A percentile compares a stretch with the other conserved stretches of the same genome.
Conservation (phyloP, 495 filamentous ascomycete species). For the Cairneyella variabilis region DNA sequence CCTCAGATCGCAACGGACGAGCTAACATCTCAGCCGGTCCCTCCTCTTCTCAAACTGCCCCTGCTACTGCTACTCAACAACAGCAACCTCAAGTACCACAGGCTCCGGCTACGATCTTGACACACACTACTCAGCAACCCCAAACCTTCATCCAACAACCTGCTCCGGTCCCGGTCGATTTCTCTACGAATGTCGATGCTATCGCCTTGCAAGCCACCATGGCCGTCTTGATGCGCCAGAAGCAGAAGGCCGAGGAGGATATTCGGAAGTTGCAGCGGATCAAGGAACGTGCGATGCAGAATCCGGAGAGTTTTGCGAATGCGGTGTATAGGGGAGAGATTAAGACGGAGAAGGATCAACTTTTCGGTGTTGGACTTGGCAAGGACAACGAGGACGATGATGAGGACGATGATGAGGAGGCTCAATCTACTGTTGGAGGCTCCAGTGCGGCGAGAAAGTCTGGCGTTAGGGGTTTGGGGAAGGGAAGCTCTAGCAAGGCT, state of each 20-base stretch:
- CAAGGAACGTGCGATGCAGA: conserved; percentile 58
- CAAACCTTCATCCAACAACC: conserved; percentile 44
- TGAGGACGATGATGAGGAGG: conserved; percentile 24
- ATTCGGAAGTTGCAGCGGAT: conserved; percentile 59
- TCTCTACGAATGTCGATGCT: conserved; percentile 77
- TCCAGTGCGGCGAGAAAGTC: background rate
- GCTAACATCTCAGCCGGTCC: too few relatives aligned
- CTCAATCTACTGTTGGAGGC: background rate
- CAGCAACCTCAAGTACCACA: background rate
- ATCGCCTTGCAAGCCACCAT: conserved; percentile 78
- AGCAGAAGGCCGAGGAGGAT: conserved; percentile 67
- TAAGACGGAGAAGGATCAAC: conserved; percentile 25
- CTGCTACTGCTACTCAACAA: background rate
- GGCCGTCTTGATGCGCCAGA: conserved; percentile 78
- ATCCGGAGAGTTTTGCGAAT: conserved; percentile 65
- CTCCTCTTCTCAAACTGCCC: too few relatives aligned
- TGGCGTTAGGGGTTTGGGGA: conserved; percentile 27
- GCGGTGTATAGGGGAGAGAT: conserved; percentile 57
- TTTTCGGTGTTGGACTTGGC: conserved; percentile 27
- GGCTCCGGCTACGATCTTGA: conserved; percentile 1
- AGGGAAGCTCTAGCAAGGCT: conserved; percentile 10
- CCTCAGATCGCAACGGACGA: too few relatives aligned
- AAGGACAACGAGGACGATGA: conserved; percentile 35
- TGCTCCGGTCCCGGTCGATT: conserved; percentile 61
- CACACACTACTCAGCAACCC: conserved; percentile 33